Conservation (phyloP, 129 eudicot species). For the Centella asiatica region DNA sequence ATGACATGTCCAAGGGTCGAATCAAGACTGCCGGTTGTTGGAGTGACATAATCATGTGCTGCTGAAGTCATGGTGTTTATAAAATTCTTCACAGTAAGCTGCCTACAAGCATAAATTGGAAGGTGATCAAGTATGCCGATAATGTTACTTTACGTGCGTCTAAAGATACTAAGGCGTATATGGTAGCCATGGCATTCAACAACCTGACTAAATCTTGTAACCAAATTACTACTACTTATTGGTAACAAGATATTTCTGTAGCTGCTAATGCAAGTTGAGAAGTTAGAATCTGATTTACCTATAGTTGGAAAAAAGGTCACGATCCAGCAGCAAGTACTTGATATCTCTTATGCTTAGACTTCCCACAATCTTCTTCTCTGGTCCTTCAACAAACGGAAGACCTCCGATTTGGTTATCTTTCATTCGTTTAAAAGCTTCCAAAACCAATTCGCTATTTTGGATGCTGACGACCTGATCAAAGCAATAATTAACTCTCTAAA, state of each 20-base stretch:
- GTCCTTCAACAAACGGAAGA: constrained; percentile 84
- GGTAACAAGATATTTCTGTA: not conserved
- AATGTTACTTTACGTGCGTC: not conserved
- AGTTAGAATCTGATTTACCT: constrained; percentile 35
- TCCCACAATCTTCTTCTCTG: constrained; percentile 61
- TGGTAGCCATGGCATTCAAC: not conserved
- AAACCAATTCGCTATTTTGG: constrained; percentile 48
- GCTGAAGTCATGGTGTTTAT: constrained; percentile 51
- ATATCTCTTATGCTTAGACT: constrained; percentile 86
- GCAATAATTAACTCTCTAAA: not conserved
- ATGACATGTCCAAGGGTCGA: constrained; percentile 63
- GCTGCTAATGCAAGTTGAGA: not conserved
- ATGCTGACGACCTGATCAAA: constrained; percentile 53
- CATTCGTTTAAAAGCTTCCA: constrained; percentile 90
- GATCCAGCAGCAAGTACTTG: constrained; percentile 70
- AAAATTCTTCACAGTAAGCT: constrained; percentile 65
- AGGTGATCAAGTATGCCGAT: not conserved
- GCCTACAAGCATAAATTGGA: constrained; percentile 34
- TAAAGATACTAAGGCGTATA: not conserved
- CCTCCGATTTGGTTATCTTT: constrained; percentile 83
- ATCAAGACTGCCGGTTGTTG: constrained; percentile 65
- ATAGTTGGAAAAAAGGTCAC: constrained; percentile 60
- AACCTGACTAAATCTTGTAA: not conserved
- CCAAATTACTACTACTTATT: not conserved
- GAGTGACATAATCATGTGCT: constrained; percentile 38